Conservation (phyloP, 2,329 filamentous ascomycete species). For the Aspergillus sp. region DNA sequence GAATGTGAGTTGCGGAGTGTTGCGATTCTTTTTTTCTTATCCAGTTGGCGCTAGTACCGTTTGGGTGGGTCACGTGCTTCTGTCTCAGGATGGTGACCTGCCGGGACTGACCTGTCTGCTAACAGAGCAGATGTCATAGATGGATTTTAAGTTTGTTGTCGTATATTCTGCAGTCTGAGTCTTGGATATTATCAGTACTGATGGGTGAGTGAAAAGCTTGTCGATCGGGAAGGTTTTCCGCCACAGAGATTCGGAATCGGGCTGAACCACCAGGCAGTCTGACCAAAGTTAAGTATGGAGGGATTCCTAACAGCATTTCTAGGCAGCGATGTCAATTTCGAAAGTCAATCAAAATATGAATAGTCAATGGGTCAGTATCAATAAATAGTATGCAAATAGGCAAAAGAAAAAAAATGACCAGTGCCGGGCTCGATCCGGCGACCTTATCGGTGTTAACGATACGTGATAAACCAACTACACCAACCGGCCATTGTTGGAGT, state of each 20-base stretch:
- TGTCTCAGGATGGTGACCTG: neutral
- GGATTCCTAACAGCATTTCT: too few species aligned
- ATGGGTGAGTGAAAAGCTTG: too few species aligned
- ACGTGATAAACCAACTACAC: slow-evolving; percentile 26
- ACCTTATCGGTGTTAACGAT: slow-evolving; percentile 39
- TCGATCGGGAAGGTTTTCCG: too few species aligned
- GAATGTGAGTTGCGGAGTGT: neutral
- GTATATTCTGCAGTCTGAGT: too few species aligned
- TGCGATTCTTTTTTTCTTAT: neutral
- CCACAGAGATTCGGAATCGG: too few species aligned
- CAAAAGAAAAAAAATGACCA: slow-evolving; percentile 6
- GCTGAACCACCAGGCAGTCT: too few species aligned
- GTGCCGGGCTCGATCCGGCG: slow-evolving; percentile 30
- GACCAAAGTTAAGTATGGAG: too few species aligned
- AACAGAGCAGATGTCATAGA: neutral
- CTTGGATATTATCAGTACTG: too few species aligned
- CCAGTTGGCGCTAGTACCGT: neutral
- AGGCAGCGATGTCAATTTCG: too few species aligned
- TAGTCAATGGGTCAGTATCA: too few species aligned
- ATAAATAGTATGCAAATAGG: too few species aligned
- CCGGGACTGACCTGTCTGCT: neutral
- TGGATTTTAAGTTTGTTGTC: too few species aligned
- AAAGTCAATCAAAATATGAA: neutral
- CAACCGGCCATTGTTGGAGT: slow-evolving; percentile 2
- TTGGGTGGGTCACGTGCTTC: neutral